phyloP scores from a whole-genome alignment of 2,329 filamentous ascomycete genomes.

The Iodosphaeria phyllophila region DNA sequence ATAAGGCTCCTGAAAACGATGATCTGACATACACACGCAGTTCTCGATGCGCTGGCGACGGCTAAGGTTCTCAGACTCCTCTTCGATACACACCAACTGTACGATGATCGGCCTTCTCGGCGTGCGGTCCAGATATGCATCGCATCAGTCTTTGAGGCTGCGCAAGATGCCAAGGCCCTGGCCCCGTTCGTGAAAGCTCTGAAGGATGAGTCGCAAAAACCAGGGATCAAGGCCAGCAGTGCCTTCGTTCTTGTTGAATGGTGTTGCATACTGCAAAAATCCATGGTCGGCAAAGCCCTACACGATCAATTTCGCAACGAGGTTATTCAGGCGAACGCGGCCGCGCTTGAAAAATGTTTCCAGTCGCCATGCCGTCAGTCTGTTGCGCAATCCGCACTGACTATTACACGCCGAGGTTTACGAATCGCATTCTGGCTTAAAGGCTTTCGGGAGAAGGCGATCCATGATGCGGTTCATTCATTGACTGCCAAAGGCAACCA shows the following conservation, averaged over 20 bases:
- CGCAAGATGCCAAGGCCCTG: conserved; percentile 37
- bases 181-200: conserved; percentile 47
- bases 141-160: conserved; percentile 40
- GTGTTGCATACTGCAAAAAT: conserved; percentile 64
- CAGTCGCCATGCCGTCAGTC: conserved; percentile 42
- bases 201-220: conserved; percentile 55
- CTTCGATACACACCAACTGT: conserved; percentile 75
- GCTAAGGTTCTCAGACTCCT: conserved; percentile 48
- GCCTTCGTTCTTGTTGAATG: conserved; percentile 85
- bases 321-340: conserved; percentile 49
- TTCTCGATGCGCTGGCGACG: conserved; percentile 27
- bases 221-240: conserved; percentile 57
- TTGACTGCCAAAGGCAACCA: conserved; percentile 51
- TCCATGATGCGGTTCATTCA: conserved; percentile 42
- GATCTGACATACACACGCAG: conserved; percentile 13
- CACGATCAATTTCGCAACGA: conserved; percentile 49
- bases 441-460: conserved; percentile 36
- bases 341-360: conserved; percentile 61
- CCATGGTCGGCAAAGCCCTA: conserved; percentile 38
- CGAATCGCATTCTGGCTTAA: conserved; percentile 49
- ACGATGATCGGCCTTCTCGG: conserved; percentile 70
- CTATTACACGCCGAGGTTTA: conserved; percentile 62
- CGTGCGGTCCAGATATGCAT: conserved; percentile 71
- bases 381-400: conserved; percentile 54
- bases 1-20: conserved; percentile 6